These are phyloP conservation scores for Fraxinus xanthoxyloides DNA, from an alignment of 305 asterid genomes.

Conservation along the genomic window DNA sequence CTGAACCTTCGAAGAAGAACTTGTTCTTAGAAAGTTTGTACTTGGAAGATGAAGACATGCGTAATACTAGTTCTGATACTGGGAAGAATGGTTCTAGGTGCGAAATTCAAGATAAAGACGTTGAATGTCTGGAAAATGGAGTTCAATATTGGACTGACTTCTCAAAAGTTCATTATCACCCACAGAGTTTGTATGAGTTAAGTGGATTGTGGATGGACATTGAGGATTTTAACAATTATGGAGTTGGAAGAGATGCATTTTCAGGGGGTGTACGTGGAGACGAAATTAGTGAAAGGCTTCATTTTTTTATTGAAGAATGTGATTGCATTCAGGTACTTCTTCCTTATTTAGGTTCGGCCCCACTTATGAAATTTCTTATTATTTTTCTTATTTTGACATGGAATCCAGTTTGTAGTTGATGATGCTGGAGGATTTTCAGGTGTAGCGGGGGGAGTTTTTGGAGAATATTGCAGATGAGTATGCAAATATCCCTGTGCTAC, in stretches of 20 bases:
- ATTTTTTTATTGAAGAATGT: slow-evolving; percentile 89
- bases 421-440: slow-evolving; percentile 94
- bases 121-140: slow-evolving; percentile 65
- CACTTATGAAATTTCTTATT: slow-evolving; percentile 6
- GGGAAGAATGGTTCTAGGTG: slow-evolving; percentile 30
- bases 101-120: slow-evolving; percentile 67
- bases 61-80: slow-evolving; percentile 25
- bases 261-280: slow-evolving; percentile 55
- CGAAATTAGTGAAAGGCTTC: slow-evolving; percentile 81
- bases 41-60: slow-evolving; percentile 40
- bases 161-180: slow-evolving; percentile 91
- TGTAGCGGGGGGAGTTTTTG: slow-evolving; percentile 69
- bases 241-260: slow-evolving; percentile 71
- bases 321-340: slow-evolving; percentile 80
- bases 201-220: slow-evolving; percentile 64
- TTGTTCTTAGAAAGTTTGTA: slow-evolving; percentile 78
- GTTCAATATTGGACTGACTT: slow-evolving; percentile 93
- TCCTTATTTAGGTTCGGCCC: background rate
- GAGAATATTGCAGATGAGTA: slow-evolving; percentile 92
- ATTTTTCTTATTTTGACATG: slow-evolving; percentile 37
- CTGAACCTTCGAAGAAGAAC: slow-evolving; percentile 73
- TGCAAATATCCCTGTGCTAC: slow-evolving; percentile 69
- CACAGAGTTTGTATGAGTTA: slow-evolving; percentile 79
- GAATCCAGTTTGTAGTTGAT: slow-evolving; percentile 79
- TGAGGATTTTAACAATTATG: slow-evolving; percentile 62